phyloP scores from a whole-genome alignment of 805 yeast species.

The Nakazawaea anatomiae region DNA sequence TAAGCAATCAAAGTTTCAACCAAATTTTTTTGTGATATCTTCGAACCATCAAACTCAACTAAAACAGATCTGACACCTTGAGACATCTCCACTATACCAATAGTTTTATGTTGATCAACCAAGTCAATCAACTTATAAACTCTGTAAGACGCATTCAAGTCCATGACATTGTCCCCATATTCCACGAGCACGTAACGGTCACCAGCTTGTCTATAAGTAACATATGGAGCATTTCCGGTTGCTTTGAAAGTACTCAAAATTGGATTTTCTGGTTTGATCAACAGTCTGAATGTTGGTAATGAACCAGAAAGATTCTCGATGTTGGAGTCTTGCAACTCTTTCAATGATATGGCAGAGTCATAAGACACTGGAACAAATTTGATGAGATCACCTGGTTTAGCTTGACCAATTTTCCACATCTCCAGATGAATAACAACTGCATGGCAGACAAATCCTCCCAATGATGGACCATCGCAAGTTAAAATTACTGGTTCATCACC shows the following conservation, averaged over 20 bases:
- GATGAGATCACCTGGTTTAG: constrained; percentile 87
- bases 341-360: constrained; percentile 61
- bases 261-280: constrained; percentile 60
- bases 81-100: constrained; percentile 91
- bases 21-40: constrained; percentile 55
- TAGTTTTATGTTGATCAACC: constrained; percentile 58
- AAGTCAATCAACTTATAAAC: constrained; percentile 75
- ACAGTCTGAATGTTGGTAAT: constrained; percentile 23
- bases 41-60: constrained; percentile 69
- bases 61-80: constrained; percentile 95
- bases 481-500: constrained; percentile 98
- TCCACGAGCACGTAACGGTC: constrained; percentile 89
- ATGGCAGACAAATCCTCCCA: constrained; percentile 96
- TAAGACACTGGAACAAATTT: constrained; percentile 74
- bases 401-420: constrained; percentile 98
- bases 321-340: constrained; percentile 50
- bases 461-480: constrained; percentile 95
- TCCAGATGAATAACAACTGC: constrained; percentile 95
- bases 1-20: constrained; percentile 62
- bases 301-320: constrained; percentile 41
- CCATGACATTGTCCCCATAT: constrained; percentile 86
- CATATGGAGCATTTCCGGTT: constrained; percentile 52
- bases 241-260: constrained; percentile 49
- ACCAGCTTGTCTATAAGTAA: constrained; percentile 93
- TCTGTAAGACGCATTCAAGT: constrained; percentile 78